Percentiles rank a stretch among this genome's conserved stretches.
Conservation (phyloP, 345 rosid species). For the Salix purpurea region DNA sequence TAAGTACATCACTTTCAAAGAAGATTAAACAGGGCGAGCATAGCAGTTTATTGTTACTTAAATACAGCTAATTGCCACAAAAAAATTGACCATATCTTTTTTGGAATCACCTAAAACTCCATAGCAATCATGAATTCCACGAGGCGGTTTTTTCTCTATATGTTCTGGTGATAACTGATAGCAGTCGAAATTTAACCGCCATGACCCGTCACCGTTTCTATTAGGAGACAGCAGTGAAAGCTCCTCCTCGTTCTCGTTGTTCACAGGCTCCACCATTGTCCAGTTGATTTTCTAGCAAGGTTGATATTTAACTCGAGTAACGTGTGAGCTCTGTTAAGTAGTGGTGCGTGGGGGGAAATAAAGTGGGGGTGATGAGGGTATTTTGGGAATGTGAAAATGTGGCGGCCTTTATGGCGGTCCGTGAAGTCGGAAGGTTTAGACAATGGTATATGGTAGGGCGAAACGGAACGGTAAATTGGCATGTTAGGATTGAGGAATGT, state of each 20-base stretch:
- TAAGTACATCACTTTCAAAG: neutral
- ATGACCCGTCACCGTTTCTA: constrained; percentile 56
- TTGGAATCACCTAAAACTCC: constrained; percentile 60
- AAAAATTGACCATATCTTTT: neutral
- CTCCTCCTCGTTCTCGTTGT: constrained; percentile 41
- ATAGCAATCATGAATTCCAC: constrained; percentile 62
- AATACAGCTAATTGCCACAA: too few species aligned
- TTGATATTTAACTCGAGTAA: neutral
- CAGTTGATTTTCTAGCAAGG: neutral
- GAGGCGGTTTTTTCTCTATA: constrained; percentile 46
- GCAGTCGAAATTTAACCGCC: constrained; percentile 91
- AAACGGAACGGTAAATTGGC: neutral
- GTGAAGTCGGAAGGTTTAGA: too few species aligned
- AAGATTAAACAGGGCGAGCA: neutral
- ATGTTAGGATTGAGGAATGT: too few species aligned
- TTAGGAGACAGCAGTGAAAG: constrained; percentile 41
- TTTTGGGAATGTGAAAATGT: neutral
- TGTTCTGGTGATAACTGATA: constrained; percentile 53
- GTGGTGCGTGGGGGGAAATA: neutral
- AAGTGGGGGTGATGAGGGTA: neutral
- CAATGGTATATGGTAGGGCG: neutral
- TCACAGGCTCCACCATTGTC: constrained; percentile 7
- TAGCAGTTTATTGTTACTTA: neutral
- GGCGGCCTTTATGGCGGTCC: neutral
- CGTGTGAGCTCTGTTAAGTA: neutral